phyloP scores from a whole-genome alignment of 2,329 filamentous ascomycete genomes.

The Arthroderma sp. region DNA sequence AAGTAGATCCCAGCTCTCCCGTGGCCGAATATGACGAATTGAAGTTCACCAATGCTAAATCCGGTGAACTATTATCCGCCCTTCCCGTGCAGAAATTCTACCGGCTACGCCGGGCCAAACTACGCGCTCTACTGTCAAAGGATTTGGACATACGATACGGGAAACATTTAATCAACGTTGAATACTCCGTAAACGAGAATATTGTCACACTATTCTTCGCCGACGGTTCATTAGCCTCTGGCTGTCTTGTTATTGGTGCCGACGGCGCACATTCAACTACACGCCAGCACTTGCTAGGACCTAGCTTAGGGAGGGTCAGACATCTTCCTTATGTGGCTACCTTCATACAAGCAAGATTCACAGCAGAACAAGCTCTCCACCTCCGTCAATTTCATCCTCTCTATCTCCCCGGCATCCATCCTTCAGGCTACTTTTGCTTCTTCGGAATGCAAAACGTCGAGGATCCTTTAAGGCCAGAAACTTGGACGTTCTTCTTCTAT shows the following conservation, averaged over 20 bases:
- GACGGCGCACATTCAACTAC: constrained; percentile 58
- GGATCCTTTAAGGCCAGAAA: constrained; percentile 16
- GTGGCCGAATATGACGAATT: constrained; percentile 13
- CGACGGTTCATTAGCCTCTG: constrained; percentile 3
- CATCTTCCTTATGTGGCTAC: constrained; percentile 33
- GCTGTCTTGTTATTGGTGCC: constrained; percentile 44
- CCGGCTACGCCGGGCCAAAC: constrained; percentile 18
- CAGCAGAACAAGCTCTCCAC: constrained; percentile 30
- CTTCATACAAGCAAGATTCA: constrained; percentile 32
- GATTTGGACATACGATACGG: constrained; percentile 17
- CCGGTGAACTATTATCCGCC: constrained; percentile 15
- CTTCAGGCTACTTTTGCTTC: constrained; percentile 32
- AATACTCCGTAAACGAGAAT: constrained; percentile 2
- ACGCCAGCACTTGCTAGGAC: constrained; percentile 37
- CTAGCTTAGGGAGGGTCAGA: constrained; percentile 20
- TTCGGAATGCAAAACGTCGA: constrained; percentile 25
- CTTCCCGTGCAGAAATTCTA: constrained; percentile 18
- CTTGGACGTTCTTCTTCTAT: constrained; percentile 32
- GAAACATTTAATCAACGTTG: constrained; percentile 7
- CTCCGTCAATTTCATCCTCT: constrained; percentile 34
- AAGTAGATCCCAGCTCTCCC: constrained; percentile 18
- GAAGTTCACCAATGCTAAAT: constrained; percentile 16
- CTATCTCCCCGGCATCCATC: constrained; percentile 31
- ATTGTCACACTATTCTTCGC: constrained; percentile 2
- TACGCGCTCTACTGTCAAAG: constrained; percentile 16